Conservation (phyloP, 306 rosid species). For the Myrica gale region DNA sequence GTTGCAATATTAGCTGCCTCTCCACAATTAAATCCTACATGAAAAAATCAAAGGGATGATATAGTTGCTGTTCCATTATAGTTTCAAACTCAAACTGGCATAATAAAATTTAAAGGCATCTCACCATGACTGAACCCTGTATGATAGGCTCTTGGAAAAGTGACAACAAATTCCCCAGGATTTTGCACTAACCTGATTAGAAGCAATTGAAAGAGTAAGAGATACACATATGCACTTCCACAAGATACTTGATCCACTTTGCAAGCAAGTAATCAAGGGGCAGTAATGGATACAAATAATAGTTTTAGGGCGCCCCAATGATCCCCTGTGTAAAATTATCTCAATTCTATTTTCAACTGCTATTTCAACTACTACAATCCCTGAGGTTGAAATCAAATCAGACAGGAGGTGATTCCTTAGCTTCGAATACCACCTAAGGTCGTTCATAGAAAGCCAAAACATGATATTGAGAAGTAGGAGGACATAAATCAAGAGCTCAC, state of each 20-base stretch:
- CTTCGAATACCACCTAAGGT: neutral
- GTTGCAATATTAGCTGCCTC: constrained; percentile 99
- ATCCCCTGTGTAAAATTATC: constrained; percentile 4
- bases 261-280: neutral
- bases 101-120: constrained; percentile 29
- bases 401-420: constrained; percentile 14
- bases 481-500: constrained; percentile 38
- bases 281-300: constrained; percentile 15
- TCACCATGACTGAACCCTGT: constrained; percentile 99
- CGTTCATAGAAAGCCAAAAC: constrained; percentile 11
- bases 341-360: constrained; percentile 8
- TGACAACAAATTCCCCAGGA: constrained; percentile 98
- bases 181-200: constrained; percentile 89
- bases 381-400: constrained; percentile 18
- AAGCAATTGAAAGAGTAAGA: constrained; percentile 39
- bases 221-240: constrained; percentile 11
- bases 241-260: constrained; percentile 7
- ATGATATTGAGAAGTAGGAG: constrained; percentile 23
- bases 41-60: constrained; percentile 30
- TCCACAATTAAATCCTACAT: constrained; percentile 88
- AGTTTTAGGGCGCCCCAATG: constrained; percentile 16
- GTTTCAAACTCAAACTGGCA: constrained; percentile 2
- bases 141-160: constrained; percentile 99
- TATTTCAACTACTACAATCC: constrained; percentile 17
- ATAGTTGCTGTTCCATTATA: constrained; percentile 16